phyloP scores from a whole-genome alignment of 257 asterid species.

The Jasminum sambac region DNA sequence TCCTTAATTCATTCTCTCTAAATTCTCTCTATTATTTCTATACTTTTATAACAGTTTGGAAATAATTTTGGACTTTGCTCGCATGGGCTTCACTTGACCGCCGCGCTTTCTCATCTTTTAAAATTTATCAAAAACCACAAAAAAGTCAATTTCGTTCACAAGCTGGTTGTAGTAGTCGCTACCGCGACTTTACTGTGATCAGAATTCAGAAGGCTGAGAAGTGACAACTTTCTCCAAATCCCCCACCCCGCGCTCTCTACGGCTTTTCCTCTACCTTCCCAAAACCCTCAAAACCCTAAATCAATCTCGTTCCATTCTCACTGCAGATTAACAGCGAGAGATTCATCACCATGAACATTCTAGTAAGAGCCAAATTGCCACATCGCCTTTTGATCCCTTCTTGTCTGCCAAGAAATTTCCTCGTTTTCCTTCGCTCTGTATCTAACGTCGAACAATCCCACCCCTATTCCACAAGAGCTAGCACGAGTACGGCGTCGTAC shows the following conservation, averaged over 20 bases:
- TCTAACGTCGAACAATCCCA: slow-evolving; percentile 35
- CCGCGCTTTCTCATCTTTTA: no score
- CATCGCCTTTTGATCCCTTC: slow-evolving; percentile 23
- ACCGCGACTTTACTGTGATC: neutral
- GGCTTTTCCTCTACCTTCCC: neutral
- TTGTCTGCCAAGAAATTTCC: slow-evolving; percentile 31
- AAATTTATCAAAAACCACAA: no score
- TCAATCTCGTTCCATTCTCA: neutral
- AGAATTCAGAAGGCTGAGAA: no score
- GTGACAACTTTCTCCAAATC: neutral
- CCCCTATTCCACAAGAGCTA: slow-evolving; percentile 37
- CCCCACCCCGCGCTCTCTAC: neutral
- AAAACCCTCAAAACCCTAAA: slow-evolving; percentile 34
- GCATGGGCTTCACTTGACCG: no score
- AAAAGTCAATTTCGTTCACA: no score
- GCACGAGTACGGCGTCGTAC: neutral
- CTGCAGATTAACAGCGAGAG: neutral
- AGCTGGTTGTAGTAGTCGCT: no score
- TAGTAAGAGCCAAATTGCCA: slow-evolving; percentile 41
- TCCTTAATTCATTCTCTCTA: no score
- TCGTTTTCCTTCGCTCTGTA: slow-evolving; percentile 25
- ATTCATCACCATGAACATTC: slow-evolving; percentile 50
- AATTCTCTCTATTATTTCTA: no score
- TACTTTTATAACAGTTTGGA: no score
- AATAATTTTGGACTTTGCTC: no score